Evolutionary conservation across 495 filamentous ascomycete genomes (phyloP).

Genomic region (Aspergillus leporis): DNA sequence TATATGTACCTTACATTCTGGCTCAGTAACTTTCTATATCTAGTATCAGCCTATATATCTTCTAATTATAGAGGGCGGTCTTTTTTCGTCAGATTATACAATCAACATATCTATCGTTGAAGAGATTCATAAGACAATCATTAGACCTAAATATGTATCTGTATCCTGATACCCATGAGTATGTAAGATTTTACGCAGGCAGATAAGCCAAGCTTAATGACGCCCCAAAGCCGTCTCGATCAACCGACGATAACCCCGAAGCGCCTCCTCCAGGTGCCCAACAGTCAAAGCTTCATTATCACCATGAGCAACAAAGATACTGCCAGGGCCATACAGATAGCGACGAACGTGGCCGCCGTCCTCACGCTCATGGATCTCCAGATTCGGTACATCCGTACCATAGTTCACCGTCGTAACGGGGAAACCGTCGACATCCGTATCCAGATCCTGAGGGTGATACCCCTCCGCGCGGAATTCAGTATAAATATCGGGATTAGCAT

Average conservation of each 20-base stretch:
- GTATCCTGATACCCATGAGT: not conserved
- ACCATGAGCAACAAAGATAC: constrained; percentile 84
- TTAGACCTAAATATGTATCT: not conserved
- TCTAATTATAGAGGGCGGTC: too few relatives aligned
- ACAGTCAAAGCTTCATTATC: constrained; percentile 79
- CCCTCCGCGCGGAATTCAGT: constrained; percentile 54
- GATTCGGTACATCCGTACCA: constrained; percentile 84
- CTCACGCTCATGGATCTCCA: constrained; percentile 44
- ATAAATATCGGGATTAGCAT: constrained; percentile 57
- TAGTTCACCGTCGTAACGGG: constrained; percentile 81
- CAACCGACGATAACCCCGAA: constrained; percentile 70
- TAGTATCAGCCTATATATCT: not conserved
- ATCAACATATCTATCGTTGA: not conserved
- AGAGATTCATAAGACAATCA: not conserved
- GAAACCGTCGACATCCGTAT: constrained; percentile 82
- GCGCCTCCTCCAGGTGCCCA: constrained; percentile 64
- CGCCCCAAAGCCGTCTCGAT: constrained; percentile 60
- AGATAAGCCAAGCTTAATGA: constrained; percentile 7
- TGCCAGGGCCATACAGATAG: constrained; percentile 88
- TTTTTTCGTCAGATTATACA: too few relatives aligned
- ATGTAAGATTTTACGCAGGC: not conserved
- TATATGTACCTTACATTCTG: not conserved
- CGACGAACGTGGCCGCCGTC: constrained; percentile 56
- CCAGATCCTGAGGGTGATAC: constrained; percentile 75
- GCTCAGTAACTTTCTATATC: not conserved